Conservation (phyloP, 2,329 filamentous ascomycete genomes). For the Zymoseptoria pseudotritici region DNA sequence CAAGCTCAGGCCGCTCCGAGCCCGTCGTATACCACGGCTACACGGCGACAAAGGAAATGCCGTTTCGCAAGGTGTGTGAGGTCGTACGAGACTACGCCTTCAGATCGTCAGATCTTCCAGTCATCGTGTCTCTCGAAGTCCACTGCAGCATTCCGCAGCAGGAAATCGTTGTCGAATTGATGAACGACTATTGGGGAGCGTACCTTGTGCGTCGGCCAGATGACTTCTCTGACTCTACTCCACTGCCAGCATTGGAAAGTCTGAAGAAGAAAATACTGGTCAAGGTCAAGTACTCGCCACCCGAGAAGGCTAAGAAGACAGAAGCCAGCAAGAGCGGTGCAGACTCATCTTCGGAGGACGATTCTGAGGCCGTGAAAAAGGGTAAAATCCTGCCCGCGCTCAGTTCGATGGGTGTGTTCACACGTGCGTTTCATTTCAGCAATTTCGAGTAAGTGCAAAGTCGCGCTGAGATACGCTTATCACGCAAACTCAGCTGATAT, state of each 20-base stretch:
- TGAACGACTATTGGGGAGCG: constrained; percentile 78
- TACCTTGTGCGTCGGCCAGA: constrained; percentile 58
- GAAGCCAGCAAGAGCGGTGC: constrained; percentile 29
- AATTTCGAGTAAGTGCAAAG: constrained; percentile 45
- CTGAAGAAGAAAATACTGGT: constrained; percentile 67
- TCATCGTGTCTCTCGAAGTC: constrained; percentile 90
- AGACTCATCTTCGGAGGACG: constrained; percentile 30
- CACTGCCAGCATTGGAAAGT: constrained; percentile 57
- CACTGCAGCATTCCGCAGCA: constrained; percentile 79
- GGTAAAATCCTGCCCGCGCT: constrained; percentile 62
- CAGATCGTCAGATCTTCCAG: constrained; percentile 59
- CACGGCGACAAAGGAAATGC: constrained; percentile 76
- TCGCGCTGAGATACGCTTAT: background rate
- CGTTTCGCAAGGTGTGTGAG: constrained; percentile 78
- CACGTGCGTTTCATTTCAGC: constrained; percentile 73
- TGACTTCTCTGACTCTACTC: constrained; percentile 48
- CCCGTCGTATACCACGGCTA: constrained; percentile 42
- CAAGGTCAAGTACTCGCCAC: constrained; percentile 43
- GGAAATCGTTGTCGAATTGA: constrained; percentile 85
- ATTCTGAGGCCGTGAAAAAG: constrained; percentile 37
- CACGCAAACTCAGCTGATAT: background rate
- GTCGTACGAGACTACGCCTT: constrained; percentile 73
- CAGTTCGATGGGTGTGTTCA: constrained; percentile 73
- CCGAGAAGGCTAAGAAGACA: constrained; percentile 24
- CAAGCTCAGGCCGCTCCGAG: constrained; percentile 22